Evolutionary conservation across 2,329 filamentous ascomycete genomes (phyloP).

Genomic region (Fusarium sp.): DNA sequence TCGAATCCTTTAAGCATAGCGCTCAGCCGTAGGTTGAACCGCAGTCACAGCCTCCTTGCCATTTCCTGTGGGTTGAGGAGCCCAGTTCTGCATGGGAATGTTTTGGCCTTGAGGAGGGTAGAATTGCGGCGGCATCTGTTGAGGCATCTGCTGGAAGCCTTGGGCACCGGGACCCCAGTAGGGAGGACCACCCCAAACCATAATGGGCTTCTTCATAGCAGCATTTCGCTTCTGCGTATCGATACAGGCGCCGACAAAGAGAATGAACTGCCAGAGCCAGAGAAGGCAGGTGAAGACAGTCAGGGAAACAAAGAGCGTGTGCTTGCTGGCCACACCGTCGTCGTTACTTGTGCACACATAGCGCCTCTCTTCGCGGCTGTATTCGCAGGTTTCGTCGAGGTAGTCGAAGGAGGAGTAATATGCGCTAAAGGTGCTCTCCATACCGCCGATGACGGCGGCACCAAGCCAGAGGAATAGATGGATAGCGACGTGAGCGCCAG

Average conservation of each 20-base stretch:
- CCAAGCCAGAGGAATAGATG: slow-evolving; percentile 58
- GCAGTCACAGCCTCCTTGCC: slow-evolving; percentile 19
- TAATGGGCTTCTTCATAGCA: slow-evolving; percentile 36
- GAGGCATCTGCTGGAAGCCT: slow-evolving; percentile 50
- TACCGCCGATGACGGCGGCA: slow-evolving; percentile 44
- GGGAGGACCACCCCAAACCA: slow-evolving; percentile 44
- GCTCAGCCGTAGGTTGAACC: slow-evolving; percentile 11
- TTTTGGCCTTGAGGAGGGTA: slow-evolving; percentile 33
- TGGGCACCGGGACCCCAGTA: slow-evolving; percentile 48
- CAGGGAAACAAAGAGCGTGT: slow-evolving; percentile 34
- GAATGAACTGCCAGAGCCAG: slow-evolving; percentile 51
- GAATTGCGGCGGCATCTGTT: slow-evolving; percentile 1
- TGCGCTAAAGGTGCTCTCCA: slow-evolving; percentile 38
- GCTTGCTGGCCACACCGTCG: slow-evolving; percentile 4
- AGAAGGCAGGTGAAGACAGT: slow-evolving; percentile 44
- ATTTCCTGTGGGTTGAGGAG: slow-evolving; percentile 13
- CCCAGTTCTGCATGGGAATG: slow-evolving; percentile 39
- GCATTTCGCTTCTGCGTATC: slow-evolving; percentile 52
- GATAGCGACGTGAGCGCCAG: slow-evolving; percentile 58
- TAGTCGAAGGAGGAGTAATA: slow-evolving; percentile 23
- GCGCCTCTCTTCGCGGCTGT: slow-evolving; percentile 10
- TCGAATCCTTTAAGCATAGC: slow-evolving; percentile 23
- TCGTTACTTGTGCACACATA: slow-evolving; percentile 16
- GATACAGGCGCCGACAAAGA: slow-evolving; percentile 57
- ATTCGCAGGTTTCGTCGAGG: slow-evolving; percentile 25